Conservation (phyloP, 2,329 filamentous ascomycete genomes). For the Gyromitra esculenta region DNA sequence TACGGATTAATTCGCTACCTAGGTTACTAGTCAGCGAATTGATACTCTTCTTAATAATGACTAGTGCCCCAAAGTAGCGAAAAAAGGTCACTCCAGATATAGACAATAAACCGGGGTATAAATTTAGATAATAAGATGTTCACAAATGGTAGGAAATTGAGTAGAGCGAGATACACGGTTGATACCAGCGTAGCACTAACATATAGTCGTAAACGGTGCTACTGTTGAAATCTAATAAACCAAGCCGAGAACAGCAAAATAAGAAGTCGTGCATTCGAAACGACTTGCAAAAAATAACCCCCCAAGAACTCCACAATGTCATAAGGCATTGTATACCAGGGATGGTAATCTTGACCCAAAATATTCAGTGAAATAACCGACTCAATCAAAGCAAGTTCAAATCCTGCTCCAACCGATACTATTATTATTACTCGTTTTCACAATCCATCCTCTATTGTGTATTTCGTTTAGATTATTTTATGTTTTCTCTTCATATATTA, state of each 20-base stretch:
- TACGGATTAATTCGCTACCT: background rate
- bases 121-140: background rate
- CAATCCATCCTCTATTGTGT: background rate
- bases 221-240: background rate
- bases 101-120: too few relatives aligned
- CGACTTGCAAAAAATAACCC: background rate
- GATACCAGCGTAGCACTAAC: background rate
- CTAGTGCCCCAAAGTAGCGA: background rate
- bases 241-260: background rate
- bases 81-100: too few relatives aligned
- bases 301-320: background rate
- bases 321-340: background rate
- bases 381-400: background rate
- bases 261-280: too few relatives aligned
- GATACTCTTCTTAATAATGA: background rate
- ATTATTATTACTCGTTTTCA: background rate
- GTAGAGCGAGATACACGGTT: background rate
- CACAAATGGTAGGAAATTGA: background rate
- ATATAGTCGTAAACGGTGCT: too few relatives aligned
- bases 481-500: background rate
- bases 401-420: background rate
- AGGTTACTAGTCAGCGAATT: background rate
- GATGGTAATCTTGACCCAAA: background rate
- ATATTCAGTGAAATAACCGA: background rate
- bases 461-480: background rate